A percentile compares a stretch with the other conserved stretches of the same genome.
Evolutionary conservation across 2,329 filamentous ascomycete species (phyloP).

Genomic region (Colletotrichum sp.): DNA sequence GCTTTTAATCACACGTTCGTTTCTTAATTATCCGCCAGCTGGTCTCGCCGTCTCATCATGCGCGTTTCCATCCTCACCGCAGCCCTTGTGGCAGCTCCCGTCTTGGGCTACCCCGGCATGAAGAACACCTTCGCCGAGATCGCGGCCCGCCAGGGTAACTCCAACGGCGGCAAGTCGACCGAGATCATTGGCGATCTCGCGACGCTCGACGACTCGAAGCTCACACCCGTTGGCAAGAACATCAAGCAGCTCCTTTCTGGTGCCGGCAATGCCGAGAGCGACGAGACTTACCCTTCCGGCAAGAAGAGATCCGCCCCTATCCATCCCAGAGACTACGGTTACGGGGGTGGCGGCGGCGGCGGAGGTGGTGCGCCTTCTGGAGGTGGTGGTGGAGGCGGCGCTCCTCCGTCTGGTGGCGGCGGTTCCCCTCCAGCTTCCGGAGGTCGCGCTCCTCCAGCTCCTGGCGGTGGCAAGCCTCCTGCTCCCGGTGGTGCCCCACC

Average conservation of each 20-base stretch:
- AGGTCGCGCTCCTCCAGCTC: neutral
- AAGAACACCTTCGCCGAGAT: conserved; percentile 21
- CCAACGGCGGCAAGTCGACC: conserved; percentile 1
- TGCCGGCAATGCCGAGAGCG: conserved; percentile 28
- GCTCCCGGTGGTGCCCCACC: neutral
- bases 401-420: neutral
- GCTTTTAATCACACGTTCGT: neutral
- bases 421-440: neutral
- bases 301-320: neutral
- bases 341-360: neutral
- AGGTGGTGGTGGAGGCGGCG: neutral
- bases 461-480: neutral
- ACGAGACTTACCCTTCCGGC: conserved; percentile 18
- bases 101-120: conserved; percentile 22
- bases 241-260: conserved; percentile 29
- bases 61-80: conserved; percentile 6
- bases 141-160: neutral
- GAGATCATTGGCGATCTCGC: conserved; percentile 42
- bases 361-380: neutral
- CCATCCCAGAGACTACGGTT: neutral
- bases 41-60: conserved; percentile 6
- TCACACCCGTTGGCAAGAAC: conserved; percentile 35
- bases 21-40: neutral
- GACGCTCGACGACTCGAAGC: conserved; percentile 29
- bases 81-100: conserved; percentile 6